Evolutionary conservation across 2,329 filamentous ascomycete genomes (phyloP), one percentile per base, ranked within the genome.

Genomic region (Trichoderma hamatum): DNA sequence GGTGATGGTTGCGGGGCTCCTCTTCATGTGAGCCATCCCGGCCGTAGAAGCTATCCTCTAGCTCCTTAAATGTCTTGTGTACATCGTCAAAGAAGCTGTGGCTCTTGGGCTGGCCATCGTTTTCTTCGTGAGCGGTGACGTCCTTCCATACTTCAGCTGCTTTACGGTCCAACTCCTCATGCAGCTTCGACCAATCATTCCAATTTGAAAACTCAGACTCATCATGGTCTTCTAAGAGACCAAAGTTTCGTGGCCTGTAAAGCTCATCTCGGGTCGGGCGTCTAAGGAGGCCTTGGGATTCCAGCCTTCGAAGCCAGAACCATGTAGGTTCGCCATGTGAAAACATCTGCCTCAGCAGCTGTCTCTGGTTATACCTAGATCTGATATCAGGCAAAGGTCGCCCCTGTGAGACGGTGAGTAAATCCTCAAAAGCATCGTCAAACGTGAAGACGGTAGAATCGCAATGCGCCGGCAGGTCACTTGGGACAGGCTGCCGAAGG

Each of bases 381-480:
- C 72, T 71, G 26, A 85, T 80, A 24, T 83, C 78, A 5, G 80
- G 78, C 24, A 87, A 75, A 2, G 77, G 75, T 7, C 79, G 77
- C 4, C 81, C 82, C 16, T 81, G 79, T n/a, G 80, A 81, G 21
- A 82, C 80, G n/a, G 79, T 78, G 14, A 88, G 78, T 19, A 89
- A 81, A 71, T 88, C 86, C 72, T 88, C 86, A 70, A 88, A 88
- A 58, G 86, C 86, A 71, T 88, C 85, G 36, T 83, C 80, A 71
- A 86, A 88, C 10, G 84, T 85, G 73, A 86, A 86, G 39, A 79
- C 73, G 49, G 73, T 75, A 14, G 76, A 58, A 68, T 82, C 79
- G 36, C 78, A 70, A 55, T 78, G 77, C 4, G 76, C 70, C 10
- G 82, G 80, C 1, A 81, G 77, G 71, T 84, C 84, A 9, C 75